Base-by-base conservation (phyloP, 2,329 filamentous ascomycete genomes). In the Triangularia verruculosa region DNA sequence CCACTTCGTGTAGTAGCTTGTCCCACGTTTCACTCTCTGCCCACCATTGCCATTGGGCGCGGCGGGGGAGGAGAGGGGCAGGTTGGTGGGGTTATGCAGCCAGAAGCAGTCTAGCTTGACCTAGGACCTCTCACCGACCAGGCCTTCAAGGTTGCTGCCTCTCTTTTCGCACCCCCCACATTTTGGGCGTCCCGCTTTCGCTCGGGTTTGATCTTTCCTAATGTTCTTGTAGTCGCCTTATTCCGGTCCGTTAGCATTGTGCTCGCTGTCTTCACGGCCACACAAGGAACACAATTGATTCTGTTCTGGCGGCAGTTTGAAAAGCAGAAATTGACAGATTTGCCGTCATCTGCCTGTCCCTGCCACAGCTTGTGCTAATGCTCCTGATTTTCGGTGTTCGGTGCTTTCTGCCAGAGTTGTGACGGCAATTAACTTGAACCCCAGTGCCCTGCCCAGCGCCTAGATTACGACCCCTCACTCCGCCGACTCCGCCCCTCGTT, bases 401-500 rank as follows among this genome's bases (percentile, higher is more conserved):
- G 30, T 43, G 34, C 39, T 47, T 47, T 47, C 17, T 34, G 34
- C 28, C 28, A 34, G n/a, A n/a, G 39, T 32, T 34, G 55, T 32
- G 22, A 43, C 56, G 56, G 56, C 56, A 58, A 58, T 58, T 58
- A 58, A 58, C 28, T 58, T 58, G 56, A 39, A 27, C 39, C 56
- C 56, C 56, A 58, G 56, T 58, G 39, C 39, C 39, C 39, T 47
- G 39, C 39, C 39, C 39, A 47, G 39, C 39, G 39, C 39, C 39
- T 47, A 47, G 39, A 47, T 47, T 47, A 12, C 39, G 39, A 62
- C 65, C 65, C 65, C 63, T 64, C 58, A 59, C 56, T 60, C 61
- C 56, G 62, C 61, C 39, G 63, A 62, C 55, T 47, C 59, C 59
- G 61, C 64, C 66, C 66, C 64, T 64, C 64, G 62, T 67, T 64